phyloP scores from a whole-genome alignment of 2,329 filamentous ascomycete genomes.

The Pyricularia grisea region DNA sequence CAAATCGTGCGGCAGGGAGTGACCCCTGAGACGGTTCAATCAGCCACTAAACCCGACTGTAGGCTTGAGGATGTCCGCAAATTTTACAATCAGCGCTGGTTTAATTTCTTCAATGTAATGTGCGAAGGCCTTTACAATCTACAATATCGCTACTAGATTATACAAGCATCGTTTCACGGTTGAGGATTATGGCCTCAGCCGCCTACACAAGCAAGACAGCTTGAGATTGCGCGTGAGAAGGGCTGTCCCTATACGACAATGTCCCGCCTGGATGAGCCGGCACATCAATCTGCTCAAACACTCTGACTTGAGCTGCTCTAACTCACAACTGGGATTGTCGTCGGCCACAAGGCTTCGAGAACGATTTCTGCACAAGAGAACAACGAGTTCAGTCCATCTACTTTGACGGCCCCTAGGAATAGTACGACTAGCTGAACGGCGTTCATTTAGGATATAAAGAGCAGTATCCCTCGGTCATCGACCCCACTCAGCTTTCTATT shows the following conservation, averaged over 20 bases:
- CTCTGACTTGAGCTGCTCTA: not conserved
- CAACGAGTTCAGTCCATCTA: not conserved
- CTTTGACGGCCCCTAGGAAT: not conserved
- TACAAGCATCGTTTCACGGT: constrained; percentile 10
- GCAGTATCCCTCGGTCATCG: constrained; percentile 29
- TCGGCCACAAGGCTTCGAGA: not conserved
- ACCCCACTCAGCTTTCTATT: constrained; percentile 69
- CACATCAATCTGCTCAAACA: not conserved
- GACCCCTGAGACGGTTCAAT: not conserved
- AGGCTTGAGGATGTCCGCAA: constrained; percentile 10
- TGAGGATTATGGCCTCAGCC: constrained; percentile 8
- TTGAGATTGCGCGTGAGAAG: too few species aligned
- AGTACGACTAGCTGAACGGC: not conserved
- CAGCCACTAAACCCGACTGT: not conserved
- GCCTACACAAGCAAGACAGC: not conserved
- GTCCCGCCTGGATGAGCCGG: not conserved
- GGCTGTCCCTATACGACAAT: not conserved
- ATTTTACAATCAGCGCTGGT: constrained; percentile 11
- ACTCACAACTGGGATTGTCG: not conserved
- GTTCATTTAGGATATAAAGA: not conserved
- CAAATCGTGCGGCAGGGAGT: not conserved
- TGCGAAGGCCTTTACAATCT: constrained; percentile 7
- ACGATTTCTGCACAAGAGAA: not conserved
- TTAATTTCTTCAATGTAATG: constrained; percentile 9
- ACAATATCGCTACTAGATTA: constrained; percentile 11